Evolutionary conservation across 768 basidiomycete species (phyloP).

Genomic region (Pleurotus tuber-regium): DNA sequence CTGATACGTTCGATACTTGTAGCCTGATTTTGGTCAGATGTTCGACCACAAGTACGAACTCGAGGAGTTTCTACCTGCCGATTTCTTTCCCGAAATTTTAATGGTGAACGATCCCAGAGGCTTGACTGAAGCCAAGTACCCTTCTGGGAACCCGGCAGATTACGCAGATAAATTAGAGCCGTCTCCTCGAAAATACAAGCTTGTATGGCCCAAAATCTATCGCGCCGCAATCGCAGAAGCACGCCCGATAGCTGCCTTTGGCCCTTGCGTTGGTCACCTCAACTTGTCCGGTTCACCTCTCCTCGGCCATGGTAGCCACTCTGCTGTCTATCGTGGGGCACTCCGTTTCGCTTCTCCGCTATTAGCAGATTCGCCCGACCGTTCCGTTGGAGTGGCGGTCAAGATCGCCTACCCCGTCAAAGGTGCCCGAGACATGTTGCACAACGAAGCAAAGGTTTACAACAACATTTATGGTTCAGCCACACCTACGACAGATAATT

Average conservation of each 20-base stretch:
- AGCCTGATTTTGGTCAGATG: not conserved
- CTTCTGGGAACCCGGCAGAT: not conserved
- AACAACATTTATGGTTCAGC: slow-evolving; percentile 17
- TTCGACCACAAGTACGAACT: slow-evolving; percentile 16
- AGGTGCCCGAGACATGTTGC: slow-evolving; percentile 23
- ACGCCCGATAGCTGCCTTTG: too few species aligned
- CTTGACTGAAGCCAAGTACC: slow-evolving; percentile 6
- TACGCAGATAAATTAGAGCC: not conserved
- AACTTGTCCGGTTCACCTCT: slow-evolving; percentile 18
- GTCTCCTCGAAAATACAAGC: slow-evolving; percentile 15
- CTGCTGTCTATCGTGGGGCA: slow-evolving; percentile 34
- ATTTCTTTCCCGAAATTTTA: slow-evolving; percentile 23
- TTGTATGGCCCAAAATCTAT: slow-evolving; percentile 15
- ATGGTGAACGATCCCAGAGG: slow-evolving; percentile 22
- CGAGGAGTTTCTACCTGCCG: slow-evolving; percentile 19
- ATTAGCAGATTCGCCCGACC: slow-evolving; percentile 18
- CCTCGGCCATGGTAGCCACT: slow-evolving; percentile 21
- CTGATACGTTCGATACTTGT: not conserved
- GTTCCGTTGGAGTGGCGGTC: slow-evolving; percentile 29
- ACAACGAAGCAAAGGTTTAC: slow-evolving; percentile 32
- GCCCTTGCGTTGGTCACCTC: slow-evolving; percentile 14
- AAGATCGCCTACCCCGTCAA: slow-evolving; percentile 31
- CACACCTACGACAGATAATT: not conserved
- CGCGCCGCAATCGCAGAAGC: not conserved
- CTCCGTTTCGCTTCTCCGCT: slow-evolving; percentile 36